Evolutionary conservation across 805 yeast genomes (phyloP), one percentile per base, ranked within the genome.

Genomic region (Maudiozyma pseudohumilis): DNA sequence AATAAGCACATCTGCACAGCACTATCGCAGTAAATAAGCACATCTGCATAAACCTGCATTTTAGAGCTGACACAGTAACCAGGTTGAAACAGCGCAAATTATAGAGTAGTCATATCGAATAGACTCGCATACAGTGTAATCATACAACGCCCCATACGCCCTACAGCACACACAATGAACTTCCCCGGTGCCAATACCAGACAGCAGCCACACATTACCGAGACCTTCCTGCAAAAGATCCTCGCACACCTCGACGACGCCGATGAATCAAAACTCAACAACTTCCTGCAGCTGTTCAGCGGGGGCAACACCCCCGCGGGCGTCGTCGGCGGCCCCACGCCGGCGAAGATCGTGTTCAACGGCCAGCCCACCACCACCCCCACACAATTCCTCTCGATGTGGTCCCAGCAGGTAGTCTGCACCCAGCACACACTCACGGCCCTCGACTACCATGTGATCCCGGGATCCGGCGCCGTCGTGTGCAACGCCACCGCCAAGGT

Each of bases 361-460:
- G 48, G 56, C 3, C 44, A 42, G 5, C 60, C 63, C 4, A 55
- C 56, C 35, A 45, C 47, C 1, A 53, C 55, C 40, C 52, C 56
- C 2, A 45, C 49, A n/a, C 39, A 40, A 12, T 60, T 59, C 36
- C 40, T 60, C 8, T 52, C 55, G 4, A 42, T 51, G 37, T 58
- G 61, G 62, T 57, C 55, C 32, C 50, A 52, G 25, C 50, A 46
- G 12, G 49, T 57, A n/a, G 60, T 56, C 9, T 50, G 60, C 12
- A 67, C 86, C 1, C 76, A 72, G 40, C 92, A 81, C 52, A 74
- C 66, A 38, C 51, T 80, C 29, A 72, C 75, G n/a, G 71, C 77
- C 10, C 67, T 70, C 37, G 89, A 81, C 53, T 69, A 74, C 33
- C 92, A 81, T 50, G 60, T 74, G 40, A 69, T 81, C 8, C 83